These are phyloP conservation scores for Gastrodia elata DNA, from an alignment of 106 monocot genomes.

Conservation along the genomic window DNA sequence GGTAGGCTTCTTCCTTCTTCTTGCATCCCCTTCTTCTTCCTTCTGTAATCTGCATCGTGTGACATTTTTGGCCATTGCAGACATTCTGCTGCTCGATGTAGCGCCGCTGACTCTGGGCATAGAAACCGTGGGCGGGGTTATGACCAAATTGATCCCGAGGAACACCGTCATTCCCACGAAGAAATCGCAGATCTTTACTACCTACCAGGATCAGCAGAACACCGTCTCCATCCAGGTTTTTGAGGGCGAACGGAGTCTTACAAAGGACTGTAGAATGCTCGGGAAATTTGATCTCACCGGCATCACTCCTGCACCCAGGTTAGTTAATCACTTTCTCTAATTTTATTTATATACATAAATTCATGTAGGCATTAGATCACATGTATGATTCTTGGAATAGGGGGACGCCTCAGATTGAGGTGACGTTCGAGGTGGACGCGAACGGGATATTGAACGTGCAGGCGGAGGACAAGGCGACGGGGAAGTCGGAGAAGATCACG, in stretches of 20 bases:
- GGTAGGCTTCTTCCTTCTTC: slow-evolving; percentile 7
- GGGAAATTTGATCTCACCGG: slow-evolving; percentile 51
- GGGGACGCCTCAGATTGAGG: slow-evolving; percentile 57
- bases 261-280: slow-evolving; percentile 39
- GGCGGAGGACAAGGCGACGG: slow-evolving; percentile 53
- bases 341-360: too few species aligned
- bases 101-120: slow-evolving; percentile 26
- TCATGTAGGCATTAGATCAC: too few species aligned
- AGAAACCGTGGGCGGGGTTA: slow-evolving; percentile 28
- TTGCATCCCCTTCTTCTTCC: background rate
- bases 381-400: slow-evolving; percentile 29
- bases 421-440: slow-evolving; percentile 57
- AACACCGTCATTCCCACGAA: slow-evolving; percentile 32
- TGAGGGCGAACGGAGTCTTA: slow-evolving; percentile 51
- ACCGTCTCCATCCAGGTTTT: slow-evolving; percentile 37
- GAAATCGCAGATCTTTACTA: slow-evolving; percentile 29
- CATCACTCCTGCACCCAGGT: slow-evolving; percentile 54
- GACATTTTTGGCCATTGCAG: background rate
- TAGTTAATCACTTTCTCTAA: background rate
- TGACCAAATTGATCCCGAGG: slow-evolving; percentile 28
- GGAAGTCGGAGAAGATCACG: slow-evolving; percentile 49
- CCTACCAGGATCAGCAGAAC: slow-evolving; percentile 31
- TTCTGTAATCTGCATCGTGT: background rate
- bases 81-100: slow-evolving; percentile 27
- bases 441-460: slow-evolving; percentile 59